Evolutionary conservation across 2,329 filamentous ascomycete genomes (phyloP), one percentile per base, ranked within the genome.

Genomic region (Chaetomiaceae sp.): DNA sequence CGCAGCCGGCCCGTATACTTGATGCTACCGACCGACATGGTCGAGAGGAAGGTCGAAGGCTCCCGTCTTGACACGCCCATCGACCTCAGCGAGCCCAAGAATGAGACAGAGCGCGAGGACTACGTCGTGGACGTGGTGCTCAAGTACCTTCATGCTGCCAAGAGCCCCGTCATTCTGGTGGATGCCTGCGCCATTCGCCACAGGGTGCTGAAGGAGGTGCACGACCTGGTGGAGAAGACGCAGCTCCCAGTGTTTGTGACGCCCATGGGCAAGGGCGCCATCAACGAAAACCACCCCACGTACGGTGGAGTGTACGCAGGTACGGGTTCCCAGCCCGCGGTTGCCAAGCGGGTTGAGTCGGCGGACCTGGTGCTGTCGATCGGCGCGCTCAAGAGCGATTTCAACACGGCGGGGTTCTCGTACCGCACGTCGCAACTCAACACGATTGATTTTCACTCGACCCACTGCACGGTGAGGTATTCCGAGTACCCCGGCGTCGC

Each of bases 281-380:
- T 96, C 42, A 80, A 94, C 63, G 90, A 96, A 69, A 80, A 79
- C 2, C 78, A 87, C 42, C 74, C 78, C n/a, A 87, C 81, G 64
- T 95, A 86, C 61, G 87, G 87, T 20, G 90, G 90, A 58, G 87
- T 95, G 5, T 95, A 95, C 67, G 86, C 87, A 8, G 90, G 90
- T n/a, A 79, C 79, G 54, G 89, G 86, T 32, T 90, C 85, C 29
- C 80, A 85, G 48, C 76, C 81, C 1, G 77, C 78, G 33, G 85
- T 87, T 21, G 77, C 78, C 58, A 72, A 82, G 38, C 76, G 78
- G 25, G 79, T 90, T 20, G 87, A 90, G 64, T 74, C 75, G 1
- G 81, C 86, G 0, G 87, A 91, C 65, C 73, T 90, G 4, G 80
- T 91, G 49, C 74, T 91, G 47, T 81, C 76, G 49, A 80, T 91